Evolutionary conservation across 345 rosid species (phyloP), one percentile per base, ranked within the genome.

Genomic region (Pistacia vera): DNA sequence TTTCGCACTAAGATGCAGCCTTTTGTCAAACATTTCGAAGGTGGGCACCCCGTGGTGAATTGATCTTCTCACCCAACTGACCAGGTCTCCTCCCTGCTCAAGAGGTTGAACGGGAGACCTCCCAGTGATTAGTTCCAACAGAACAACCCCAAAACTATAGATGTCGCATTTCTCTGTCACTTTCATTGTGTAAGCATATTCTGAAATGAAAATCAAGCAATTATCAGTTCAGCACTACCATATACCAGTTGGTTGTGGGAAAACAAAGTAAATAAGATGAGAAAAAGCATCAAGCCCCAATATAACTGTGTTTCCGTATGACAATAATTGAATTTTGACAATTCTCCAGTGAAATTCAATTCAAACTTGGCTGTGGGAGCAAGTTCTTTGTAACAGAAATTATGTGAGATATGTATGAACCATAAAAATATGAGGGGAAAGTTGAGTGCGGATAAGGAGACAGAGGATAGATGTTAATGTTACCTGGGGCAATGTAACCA

Each of bases 401-500:
- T 25, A 66, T 12, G 20, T 12, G n/a, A 66, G 18, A 66, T 17
- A 6, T 6, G 46, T 54, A 13, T 16, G 57, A 51, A 4, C 55
- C 57, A 54, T 13, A 2, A 11, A 51, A 51, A 51, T 13, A 11
- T 11, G 17, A 51, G 55, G 33, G 4, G 2, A 20, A 18, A 36
- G 49, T 33, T 38, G n/a, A 14, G 28, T 4, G 28, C 44, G 2
- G 49, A 35, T 38, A 8, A 12, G 17, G 41, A 41, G 65, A 72
- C 44, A 0, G 38, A 35, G 46, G 67, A 46, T 48, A 46, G 46
- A 62, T 30, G 59, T 25, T 18, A 38, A 38, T 44, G 78, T 79
- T 83, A 89, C 97, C 97, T 82, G 95, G 97, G 73, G 97, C 94
- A 25, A 93, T 93, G 81, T 91, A 93, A n/a, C 95, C 97, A 67